Percentiles rank a stretch among this genome's conserved stretches.
Conservation (phyloP, 176 grass and related monocot species). For the Olyra latifolia region DNA sequence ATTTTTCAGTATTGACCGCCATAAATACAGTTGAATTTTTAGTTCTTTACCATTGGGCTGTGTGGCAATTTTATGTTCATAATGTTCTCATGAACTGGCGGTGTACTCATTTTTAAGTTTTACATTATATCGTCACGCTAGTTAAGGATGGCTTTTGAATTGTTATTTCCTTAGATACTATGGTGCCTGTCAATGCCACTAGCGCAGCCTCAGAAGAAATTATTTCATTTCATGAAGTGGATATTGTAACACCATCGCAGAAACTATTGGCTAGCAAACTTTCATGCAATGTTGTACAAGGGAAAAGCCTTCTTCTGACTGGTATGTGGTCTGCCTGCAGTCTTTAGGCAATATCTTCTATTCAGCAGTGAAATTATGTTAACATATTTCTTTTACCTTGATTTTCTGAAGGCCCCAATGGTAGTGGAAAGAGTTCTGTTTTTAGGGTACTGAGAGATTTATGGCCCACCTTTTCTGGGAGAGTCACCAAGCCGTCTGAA, state of each 20-base stretch:
- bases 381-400: slow-evolving; percentile 14
- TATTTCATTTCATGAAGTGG: slow-evolving; percentile 85
- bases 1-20: not conserved
- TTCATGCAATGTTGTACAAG: slow-evolving; percentile 66
- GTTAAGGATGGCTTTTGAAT: slow-evolving; percentile 36
- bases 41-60: not conserved
- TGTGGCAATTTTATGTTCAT: slow-evolving; percentile 3
- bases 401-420: slow-evolving; percentile 80
- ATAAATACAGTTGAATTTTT: not conserved
- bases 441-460: slow-evolving; percentile 88
- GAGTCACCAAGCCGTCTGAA: slow-evolving; percentile 68
- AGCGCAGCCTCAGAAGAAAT: slow-evolving; percentile 49
- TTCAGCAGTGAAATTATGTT: slow-evolving; percentile 26
- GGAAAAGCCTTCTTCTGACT: slow-evolving; percentile 91
- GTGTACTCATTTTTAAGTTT: not conserved
- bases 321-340: slow-evolving; percentile 41
- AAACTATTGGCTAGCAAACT: slow-evolving; percentile 82
- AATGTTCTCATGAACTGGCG: not conserved
- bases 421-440: slow-evolving; percentile 95
- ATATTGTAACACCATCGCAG: slow-evolving; percentile 85
- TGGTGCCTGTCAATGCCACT: slow-evolving; percentile 42
- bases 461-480: slow-evolving; percentile 85
- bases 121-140: not conserved
- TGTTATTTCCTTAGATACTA: slow-evolving; percentile 51
- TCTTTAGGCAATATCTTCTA: slow-evolving; percentile 2